Percentiles rank a stretch among this genome's conserved stretches.
These are phyloP conservation scores for Blastomyces percursus DNA, from an alignment of 2,329 filamentous ascomycete species.

Conservation along the genomic window DNA sequence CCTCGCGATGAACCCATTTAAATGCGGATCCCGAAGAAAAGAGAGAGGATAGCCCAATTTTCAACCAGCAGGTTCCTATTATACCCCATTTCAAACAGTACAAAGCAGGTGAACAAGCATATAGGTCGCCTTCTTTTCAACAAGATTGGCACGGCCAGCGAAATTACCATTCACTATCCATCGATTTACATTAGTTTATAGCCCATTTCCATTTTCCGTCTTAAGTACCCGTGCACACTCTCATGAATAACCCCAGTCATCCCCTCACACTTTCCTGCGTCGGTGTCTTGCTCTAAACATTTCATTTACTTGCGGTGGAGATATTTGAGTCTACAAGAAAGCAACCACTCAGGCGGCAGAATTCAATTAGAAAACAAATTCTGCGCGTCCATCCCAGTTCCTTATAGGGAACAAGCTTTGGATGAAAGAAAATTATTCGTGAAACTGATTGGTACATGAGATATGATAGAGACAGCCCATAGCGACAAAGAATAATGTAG, in stretches of 20 bases:
- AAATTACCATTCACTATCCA: neutral
- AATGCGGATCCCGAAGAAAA: neutral
- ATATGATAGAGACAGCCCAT: neutral
- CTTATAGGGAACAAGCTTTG: neutral
- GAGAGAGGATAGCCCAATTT: neutral
- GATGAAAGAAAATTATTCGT: neutral
- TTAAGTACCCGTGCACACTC: neutral
- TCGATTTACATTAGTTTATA: neutral
- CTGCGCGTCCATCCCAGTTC: neutral
- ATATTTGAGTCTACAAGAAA: neutral
- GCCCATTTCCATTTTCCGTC: neutral
- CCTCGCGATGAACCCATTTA: slow-evolving; percentile 64
- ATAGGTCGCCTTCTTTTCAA: neutral
- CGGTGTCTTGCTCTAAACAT: neutral
- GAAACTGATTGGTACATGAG: neutral
- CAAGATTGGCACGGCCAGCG: neutral
- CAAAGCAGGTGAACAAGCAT: neutral
- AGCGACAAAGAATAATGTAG: neutral
- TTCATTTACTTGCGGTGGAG: neutral
- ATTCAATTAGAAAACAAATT: neutral
- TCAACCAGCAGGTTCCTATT: neutral
- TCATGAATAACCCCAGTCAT: neutral
- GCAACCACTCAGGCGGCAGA: neutral
- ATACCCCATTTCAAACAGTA: neutral
- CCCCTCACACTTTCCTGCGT: neutral